Percentiles rank a stretch among this genome's conserved stretches.
Conservation (phyloP, 139 green algal genomes). For the Chlamydomonas urium region DNA sequence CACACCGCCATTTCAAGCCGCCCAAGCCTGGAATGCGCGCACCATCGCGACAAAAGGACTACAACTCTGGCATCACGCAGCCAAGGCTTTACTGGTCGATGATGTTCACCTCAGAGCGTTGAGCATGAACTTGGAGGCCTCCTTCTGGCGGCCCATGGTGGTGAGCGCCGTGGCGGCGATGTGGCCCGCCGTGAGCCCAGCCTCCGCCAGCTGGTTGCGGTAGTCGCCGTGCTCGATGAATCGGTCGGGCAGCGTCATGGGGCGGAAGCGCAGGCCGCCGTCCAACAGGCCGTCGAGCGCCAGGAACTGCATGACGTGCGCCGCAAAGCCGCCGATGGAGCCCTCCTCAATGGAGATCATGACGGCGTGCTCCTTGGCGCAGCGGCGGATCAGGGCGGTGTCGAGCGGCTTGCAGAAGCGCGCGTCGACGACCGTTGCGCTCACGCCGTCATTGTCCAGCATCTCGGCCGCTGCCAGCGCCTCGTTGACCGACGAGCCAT, state of each 20-base stretch:
- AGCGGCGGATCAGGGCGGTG: slow-evolving; percentile 45
- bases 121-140: no score
- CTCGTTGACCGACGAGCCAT: slow-evolving; percentile 83
- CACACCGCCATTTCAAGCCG: no score
- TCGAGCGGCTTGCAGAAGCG: slow-evolving; percentile 99
- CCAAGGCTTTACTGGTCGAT: no score
- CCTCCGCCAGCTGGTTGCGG: slow-evolving; percentile 83
- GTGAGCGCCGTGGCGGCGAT: slow-evolving; percentile 84
- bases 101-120: no score
- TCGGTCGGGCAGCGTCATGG: slow-evolving; percentile 93
- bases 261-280: slow-evolving; percentile 87
- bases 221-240: slow-evolving; percentile 90
- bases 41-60: no score
- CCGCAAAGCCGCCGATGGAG: slow-evolving; percentile 91
- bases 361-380: slow-evolving; percentile 80
- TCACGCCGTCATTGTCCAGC: slow-evolving; percentile 76
- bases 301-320: slow-evolving; percentile 89
- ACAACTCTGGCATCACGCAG: no score
- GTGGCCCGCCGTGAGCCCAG: slow-evolving; percentile 81
- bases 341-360: slow-evolving; percentile 98
- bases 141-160: slow-evolving; percentile 48
- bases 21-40: no score
- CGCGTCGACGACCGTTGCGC: slow-evolving; percentile 87
- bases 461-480: slow-evolving; percentile 83
- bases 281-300: slow-evolving; percentile 87